These are phyloP conservation scores for Mortierella polycephala DNA, from an alignment of 371 early-diverging fungal species.

Conservation along the genomic window DNA sequence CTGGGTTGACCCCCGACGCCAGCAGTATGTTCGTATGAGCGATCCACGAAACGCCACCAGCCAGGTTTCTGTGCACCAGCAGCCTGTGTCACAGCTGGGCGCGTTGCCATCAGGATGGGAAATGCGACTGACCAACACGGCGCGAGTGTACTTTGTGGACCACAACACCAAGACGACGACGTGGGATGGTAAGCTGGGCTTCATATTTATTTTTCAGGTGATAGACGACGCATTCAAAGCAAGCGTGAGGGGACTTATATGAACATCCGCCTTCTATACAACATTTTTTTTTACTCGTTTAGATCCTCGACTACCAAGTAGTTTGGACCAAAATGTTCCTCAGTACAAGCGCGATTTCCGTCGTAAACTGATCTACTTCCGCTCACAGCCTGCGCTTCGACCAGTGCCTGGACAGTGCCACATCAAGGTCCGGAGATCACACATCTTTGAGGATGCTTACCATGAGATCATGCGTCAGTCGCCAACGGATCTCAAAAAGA, in stretches of 20 bases:
- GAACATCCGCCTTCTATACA: too few species aligned
- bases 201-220: too few species aligned
- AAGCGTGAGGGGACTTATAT: too few species aligned
- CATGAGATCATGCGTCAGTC: conserved; percentile 91
- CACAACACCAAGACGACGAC: conserved; percentile 92
- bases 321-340: conserved; percentile 91
- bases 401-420: conserved; percentile 90
- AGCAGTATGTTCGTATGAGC: conserved; percentile 57
- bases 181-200: conserved; percentile 80
- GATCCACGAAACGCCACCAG: conserved; percentile 56
- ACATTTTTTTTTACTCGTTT: not conserved
- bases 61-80: conserved; percentile 71
- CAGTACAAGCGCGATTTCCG: conserved; percentile 98
- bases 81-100: conserved; percentile 80
- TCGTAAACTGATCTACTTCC: conserved; percentile 93
- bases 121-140: conserved; percentile 92
- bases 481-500: conserved; percentile 89
- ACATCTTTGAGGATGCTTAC: conserved; percentile 96
- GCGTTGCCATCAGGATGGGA: conserved; percentile 98
- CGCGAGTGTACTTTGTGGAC: conserved; percentile 92
- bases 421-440: conserved; percentile 85
- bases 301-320: conserved; percentile 92
- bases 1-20: conserved; percentile 90
- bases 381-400: conserved; percentile 91
- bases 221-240: not conserved